Evolutionary conservation across 768 basidiomycete species (phyloP), one percentile per base, ranked within the genome.

Genomic region (Russula griseocarnosa): DNA sequence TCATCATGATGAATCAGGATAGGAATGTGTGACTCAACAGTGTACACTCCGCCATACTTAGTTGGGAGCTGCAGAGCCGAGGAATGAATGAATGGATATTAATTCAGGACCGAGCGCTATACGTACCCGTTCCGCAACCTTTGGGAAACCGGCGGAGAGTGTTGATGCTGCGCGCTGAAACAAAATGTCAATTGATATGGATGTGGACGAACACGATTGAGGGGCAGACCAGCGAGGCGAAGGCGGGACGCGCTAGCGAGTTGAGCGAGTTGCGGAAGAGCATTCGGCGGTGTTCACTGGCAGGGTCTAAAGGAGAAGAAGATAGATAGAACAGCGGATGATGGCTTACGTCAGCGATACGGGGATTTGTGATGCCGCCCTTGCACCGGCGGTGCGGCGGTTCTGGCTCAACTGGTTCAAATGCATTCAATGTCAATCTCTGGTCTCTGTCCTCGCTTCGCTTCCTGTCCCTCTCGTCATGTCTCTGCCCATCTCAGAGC

Each of bases 31-130:
- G 74, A 24, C 87, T 67, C 70, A 94, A 94, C 93, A 50, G 91
- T 94, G 76, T 94, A 93, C 63, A 94, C 86, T 65, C 93, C 93
- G 49, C 94, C 94, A 72, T 94, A 94, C 78, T 95, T 94, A 56
- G 90, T 92, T 9, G 90, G 81, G 50, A 83, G 82, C 92, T 94
- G 65, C n/a, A 46, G 24, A 46, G 42, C 16, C 46, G 28, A 55
- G 62, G 34, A 36, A 60, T 57, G 51, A n/a, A 60, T 57, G 51
- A 69, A 63, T 70, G 34, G 52, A 55, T 8, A 11, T 47, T 1
- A 54, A 53, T 54, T 34, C 62, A 60, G 44, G 46, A 65, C 61
- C 38, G 62, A n/a, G 20, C 10, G 50, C 10, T 32, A 4, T 66
- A 78, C 82, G 59, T 73, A 91, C 91, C 71, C 86, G 81, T 69